Evolutionary conservation across 352 stramenopile genomes (phyloP).

Genomic region (Phytophthora fragariaefolia): DNA sequence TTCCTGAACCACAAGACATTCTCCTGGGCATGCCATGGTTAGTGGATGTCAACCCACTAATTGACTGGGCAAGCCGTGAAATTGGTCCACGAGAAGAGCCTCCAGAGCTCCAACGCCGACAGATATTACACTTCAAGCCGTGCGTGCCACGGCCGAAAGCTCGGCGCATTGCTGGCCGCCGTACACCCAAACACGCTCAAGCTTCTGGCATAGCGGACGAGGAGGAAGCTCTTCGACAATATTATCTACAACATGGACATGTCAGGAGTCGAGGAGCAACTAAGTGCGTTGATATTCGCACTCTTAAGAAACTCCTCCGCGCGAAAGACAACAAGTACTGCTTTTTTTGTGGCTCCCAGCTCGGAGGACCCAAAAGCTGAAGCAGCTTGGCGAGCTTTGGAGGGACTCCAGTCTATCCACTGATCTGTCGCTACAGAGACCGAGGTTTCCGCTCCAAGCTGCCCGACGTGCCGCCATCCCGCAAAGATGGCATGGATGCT

Average conservation of each 20-base stretch:
- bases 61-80: constrained; percentile 7
- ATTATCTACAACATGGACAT: constrained; percentile 12
- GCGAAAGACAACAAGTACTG: constrained; percentile 11
- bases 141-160: neutral
- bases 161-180: neutral
- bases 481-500: neutral
- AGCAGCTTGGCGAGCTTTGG: neutral
- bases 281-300: neutral
- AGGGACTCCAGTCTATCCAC: neutral
- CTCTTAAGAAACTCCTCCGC: constrained; percentile 1
- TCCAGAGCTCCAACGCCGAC: neutral
- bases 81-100: neutral
- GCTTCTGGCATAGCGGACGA: neutral
- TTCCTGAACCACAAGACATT: constrained; percentile 4
- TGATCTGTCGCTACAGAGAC: neutral
- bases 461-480: constrained; percentile 2
- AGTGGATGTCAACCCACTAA: neutral
- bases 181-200: neutral
- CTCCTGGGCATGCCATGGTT: constrained; percentile 11
- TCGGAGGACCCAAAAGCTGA: neutral
- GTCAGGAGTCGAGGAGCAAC: neutral
- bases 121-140: neutral
- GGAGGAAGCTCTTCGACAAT: neutral
- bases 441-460: constrained; percentile 9
- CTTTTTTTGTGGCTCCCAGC: neutral